A percentile compares a stretch with the other conserved stretches of the same genome.
Conservation (phyloP, 768 basidiomycete species). For the Rhodocollybia butyracea region DNA sequence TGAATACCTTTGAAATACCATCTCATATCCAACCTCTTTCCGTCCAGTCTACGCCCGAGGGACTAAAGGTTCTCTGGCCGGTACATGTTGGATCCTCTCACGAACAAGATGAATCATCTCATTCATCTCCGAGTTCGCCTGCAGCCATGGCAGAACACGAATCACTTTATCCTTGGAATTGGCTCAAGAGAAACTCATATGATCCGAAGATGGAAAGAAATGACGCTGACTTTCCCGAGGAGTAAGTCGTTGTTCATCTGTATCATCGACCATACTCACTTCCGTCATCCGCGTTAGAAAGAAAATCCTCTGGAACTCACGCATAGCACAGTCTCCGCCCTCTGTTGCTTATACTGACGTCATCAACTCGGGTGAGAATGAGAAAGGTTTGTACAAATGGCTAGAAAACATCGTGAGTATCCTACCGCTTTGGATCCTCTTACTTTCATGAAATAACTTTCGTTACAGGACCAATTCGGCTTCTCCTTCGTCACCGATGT, state of each 20-base stretch:
- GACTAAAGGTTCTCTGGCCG: constrained; percentile 76
- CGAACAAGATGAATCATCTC: not conserved
- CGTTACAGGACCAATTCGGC: constrained; percentile 72
- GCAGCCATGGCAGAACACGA: constrained; percentile 63
- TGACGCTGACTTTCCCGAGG: constrained; percentile 21
- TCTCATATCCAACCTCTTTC: constrained; percentile 61
- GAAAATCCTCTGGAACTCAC: constrained; percentile 79
- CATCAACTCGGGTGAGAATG: constrained; percentile 62
- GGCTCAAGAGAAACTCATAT: constrained; percentile 77
- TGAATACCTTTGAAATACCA: constrained; percentile 84
- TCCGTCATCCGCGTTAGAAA: constrained; percentile 26
- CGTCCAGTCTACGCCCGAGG: constrained; percentile 54
- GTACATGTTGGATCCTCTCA: too few relatives aligned
- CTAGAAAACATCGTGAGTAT: constrained; percentile 67
- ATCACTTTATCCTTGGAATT: constrained; percentile 87
- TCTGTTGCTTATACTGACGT: constrained; percentile 68
- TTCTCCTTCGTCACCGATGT: constrained; percentile 86
- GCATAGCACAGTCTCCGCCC: constrained; percentile 73
- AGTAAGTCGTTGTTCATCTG: constrained; percentile 37
- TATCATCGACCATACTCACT: not conserved
- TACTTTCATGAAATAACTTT: not conserved
- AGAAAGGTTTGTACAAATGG: constrained; percentile 76
- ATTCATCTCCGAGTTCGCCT: not conserved
- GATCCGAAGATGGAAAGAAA: constrained; percentile 54
- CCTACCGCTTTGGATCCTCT: not conserved